Conservation (phyloP, 371 early-diverging fungal genomes). For the Capniomyces stellatus region DNA sequence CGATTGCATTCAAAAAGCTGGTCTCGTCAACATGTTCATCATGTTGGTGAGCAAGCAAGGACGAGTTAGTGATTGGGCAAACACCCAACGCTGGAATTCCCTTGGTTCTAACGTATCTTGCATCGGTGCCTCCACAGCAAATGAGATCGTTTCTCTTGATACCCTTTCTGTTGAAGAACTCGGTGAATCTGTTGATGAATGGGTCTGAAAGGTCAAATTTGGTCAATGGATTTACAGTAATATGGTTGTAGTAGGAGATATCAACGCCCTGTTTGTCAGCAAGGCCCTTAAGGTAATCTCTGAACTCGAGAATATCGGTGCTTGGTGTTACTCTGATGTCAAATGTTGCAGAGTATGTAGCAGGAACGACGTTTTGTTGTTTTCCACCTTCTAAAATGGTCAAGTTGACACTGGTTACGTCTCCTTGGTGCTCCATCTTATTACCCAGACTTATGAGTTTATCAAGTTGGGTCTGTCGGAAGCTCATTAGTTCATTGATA, state of each 20-base stretch:
- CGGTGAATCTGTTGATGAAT: slow-evolving; percentile 36
- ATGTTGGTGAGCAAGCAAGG: slow-evolving; percentile 57
- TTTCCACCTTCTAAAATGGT: slow-evolving; percentile 39
- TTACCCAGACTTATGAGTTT: slow-evolving; percentile 11
- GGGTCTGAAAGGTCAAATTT: slow-evolving; percentile 29
- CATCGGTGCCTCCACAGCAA: slow-evolving; percentile 48
- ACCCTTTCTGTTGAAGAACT: slow-evolving; percentile 30
- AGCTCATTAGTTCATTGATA: slow-evolving; percentile 33
- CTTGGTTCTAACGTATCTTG: slow-evolving; percentile 42
- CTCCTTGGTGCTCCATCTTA: slow-evolving; percentile 30
- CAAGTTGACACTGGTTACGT: slow-evolving; percentile 57
- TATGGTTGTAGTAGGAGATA: slow-evolving; percentile 35
- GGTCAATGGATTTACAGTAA: slow-evolving; percentile 28
- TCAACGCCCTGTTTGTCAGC: slow-evolving; percentile 27
- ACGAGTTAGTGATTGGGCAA: slow-evolving; percentile 44
- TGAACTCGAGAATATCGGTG: slow-evolving; percentile 34
- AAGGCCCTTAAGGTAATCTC: slow-evolving; percentile 29
- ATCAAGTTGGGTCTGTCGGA: slow-evolving; percentile 31
- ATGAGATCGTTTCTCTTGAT: not conserved
- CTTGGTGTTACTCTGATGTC: slow-evolving; percentile 53
- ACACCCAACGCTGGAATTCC: slow-evolving; percentile 58
- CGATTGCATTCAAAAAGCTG: slow-evolving; percentile 40
- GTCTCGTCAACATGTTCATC: slow-evolving; percentile 55
- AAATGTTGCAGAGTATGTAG: slow-evolving; percentile 34
- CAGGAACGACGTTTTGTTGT: slow-evolving; percentile 54